Evolutionary conservation across 768 basidiomycete species (phyloP).

Genomic region (Suillus placidus): DNA sequence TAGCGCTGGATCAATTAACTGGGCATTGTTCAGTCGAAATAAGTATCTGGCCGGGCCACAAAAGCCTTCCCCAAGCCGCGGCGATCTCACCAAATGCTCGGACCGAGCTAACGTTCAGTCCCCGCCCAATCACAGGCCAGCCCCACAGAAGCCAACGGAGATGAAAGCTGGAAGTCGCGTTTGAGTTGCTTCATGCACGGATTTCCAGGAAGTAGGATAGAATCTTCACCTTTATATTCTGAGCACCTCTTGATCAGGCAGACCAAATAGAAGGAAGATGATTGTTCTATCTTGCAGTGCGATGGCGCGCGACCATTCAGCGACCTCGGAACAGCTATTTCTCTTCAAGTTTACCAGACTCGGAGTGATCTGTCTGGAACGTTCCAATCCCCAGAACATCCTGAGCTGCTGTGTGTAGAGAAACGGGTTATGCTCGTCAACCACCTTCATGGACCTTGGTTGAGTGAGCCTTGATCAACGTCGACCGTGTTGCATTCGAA

Average conservation of each 20-base stretch:
- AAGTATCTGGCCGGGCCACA: not conserved
- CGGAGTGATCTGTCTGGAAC: too few species aligned
- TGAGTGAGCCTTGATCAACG: not conserved
- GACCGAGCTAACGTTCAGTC: not conserved
- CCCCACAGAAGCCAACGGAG: not conserved
- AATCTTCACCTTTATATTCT: not conserved
- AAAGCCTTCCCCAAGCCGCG: not conserved
- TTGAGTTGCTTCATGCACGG: not conserved
- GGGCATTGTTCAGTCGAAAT: not conserved
- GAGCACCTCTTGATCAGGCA: not conserved
- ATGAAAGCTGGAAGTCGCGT: conserved; percentile 3
- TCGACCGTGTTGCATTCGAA: not conserved
- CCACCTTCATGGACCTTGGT: not conserved
- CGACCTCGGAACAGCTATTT: not conserved
- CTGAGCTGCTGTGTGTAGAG: not conserved
- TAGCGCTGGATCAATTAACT: not conserved
- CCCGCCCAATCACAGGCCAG: not conserved
- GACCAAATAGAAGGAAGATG: not conserved
- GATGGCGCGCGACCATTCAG: not conserved
- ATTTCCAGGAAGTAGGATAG: not conserved
- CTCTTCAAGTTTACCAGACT: not conserved
- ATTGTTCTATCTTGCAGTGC: not conserved
- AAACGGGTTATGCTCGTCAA: not conserved
- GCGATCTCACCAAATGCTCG: not conserved
- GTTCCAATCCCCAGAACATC: not conserved